Percentiles rank a stretch among this genome's conserved stretches.
Evolutionary conservation across 1,284 basidiomycete genomes (phyloP).

Genomic region (Jaminaea rosea): DNA sequence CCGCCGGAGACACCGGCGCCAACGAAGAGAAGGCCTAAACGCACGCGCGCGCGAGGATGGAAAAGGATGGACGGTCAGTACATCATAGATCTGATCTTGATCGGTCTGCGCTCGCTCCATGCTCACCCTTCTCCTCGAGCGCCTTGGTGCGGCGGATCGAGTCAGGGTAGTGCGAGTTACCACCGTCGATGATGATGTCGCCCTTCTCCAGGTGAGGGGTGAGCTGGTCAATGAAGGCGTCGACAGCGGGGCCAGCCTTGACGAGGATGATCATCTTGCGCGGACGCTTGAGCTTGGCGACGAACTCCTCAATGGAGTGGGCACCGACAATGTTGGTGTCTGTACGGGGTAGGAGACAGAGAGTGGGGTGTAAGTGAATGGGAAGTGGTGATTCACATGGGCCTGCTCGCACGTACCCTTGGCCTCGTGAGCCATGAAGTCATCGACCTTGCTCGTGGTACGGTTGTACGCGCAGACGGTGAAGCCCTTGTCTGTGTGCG

Average conservation of each 20-base stretch:
- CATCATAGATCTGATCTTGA: too few relatives aligned
- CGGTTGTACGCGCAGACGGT: slow-evolving; percentile 95
- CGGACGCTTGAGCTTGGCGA: slow-evolving; percentile 54
- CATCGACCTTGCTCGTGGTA: slow-evolving; percentile 89
- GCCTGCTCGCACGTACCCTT: slow-evolving; percentile 61
- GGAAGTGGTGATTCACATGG: slow-evolving; percentile 4
- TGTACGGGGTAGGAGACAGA: slow-evolving; percentile 3
- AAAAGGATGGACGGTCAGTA: too few relatives aligned
- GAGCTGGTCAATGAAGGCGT: slow-evolving; percentile 56
- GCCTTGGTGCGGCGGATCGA: slow-evolving; percentile 88
- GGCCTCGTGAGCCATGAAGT: slow-evolving; percentile 91
- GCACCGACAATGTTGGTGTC: slow-evolving; percentile 92
- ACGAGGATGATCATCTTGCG: slow-evolving; percentile 89
- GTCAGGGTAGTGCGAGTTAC: slow-evolving; percentile 99
- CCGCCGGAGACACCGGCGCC: slow-evolving; percentile 98
- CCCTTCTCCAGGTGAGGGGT: slow-evolving; percentile 57
- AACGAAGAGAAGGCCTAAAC: slow-evolving; percentile 91
- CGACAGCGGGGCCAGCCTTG: slow-evolving; percentile 58
- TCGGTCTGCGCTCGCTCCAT: too few relatives aligned
- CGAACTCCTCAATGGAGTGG: slow-evolving; percentile 80
- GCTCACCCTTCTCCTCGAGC: slow-evolving; percentile 85
- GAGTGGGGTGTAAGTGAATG: background rate
- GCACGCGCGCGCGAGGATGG: too few relatives aligned
- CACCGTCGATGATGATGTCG: slow-evolving; percentile 97
- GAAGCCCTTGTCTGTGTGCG: slow-evolving; percentile 76